Evolutionary conservation across 1,284 basidiomycete species (phyloP).

Genomic region (Pseudozyma pruni): DNA sequence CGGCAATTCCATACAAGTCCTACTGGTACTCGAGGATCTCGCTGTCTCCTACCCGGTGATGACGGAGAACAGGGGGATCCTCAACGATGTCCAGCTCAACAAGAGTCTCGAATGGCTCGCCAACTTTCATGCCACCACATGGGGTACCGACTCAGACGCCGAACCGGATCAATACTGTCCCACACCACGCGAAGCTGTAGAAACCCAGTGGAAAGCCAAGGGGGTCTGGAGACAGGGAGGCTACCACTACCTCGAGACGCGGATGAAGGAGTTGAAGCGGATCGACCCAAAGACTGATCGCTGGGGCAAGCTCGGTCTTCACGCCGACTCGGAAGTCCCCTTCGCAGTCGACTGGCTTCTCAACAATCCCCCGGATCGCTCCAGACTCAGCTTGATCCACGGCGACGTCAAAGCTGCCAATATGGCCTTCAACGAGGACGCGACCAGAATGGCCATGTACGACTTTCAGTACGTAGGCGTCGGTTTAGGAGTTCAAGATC

Average conservation of each 20-base stretch:
- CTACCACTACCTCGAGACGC: conserved; percentile 45
- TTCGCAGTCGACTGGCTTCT: conserved; percentile 33
- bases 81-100: conserved; percentile 16
- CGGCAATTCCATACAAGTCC: no score
- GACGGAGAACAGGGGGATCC: conserved; percentile 25
- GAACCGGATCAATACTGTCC: conserved; percentile 9
- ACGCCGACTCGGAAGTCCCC: conserved; percentile 18
- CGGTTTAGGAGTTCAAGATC: conserved; percentile 44
- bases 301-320: conserved; percentile 35
- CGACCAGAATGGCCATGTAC: conserved; percentile 35
- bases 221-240: conserved; percentile 49
- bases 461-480: conserved; percentile 57
- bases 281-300: conserved; percentile 16
- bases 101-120: conserved; percentile 41
- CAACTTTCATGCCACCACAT: conserved; percentile 29
- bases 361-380: conserved; percentile 21
- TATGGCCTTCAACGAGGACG: conserved; percentile 39
- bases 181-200: conserved; percentile 7
- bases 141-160: conserved; percentile 10
- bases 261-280: conserved; percentile 17
- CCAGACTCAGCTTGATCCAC: conserved; percentile 35
- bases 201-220: conserved; percentile 10
- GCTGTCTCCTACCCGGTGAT: conserved; percentile 13
- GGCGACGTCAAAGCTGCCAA: conserved; percentile 56
- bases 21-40: conserved; percentile 25